These are phyloP conservation scores for Beauveria brongniartii DNA, from an alignment of 2,329 filamentous ascomycete genomes.

Conservation along the genomic window DNA sequence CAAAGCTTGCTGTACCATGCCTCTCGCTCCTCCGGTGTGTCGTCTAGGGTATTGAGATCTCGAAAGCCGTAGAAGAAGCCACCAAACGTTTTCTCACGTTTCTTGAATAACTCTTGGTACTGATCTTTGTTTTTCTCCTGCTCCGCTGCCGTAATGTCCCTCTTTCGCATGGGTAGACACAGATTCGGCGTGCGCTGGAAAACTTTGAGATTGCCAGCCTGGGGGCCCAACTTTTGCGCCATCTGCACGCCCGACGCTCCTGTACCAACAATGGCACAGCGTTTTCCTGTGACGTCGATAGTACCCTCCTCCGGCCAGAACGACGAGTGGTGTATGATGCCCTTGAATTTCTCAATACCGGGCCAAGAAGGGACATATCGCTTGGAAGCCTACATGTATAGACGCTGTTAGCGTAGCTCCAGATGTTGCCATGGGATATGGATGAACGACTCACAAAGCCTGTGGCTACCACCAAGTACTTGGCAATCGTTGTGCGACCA, in stretches of 20 bases:
- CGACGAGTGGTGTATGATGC: conserved; percentile 45
- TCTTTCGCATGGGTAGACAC: conserved; percentile 49
- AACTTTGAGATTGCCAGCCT: conserved; percentile 40
- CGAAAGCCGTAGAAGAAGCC: background rate
- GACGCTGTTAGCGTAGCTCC: background rate
- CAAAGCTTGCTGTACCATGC: conserved; percentile 34
- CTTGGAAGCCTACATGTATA: conserved; percentile 36
- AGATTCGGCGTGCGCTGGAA: conserved; percentile 57
- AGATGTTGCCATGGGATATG: accelerated
- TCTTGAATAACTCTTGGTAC: background rate
- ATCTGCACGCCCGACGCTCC: conserved; percentile 53
- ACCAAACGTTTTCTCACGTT: background rate
- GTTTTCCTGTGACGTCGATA: conserved; percentile 45
- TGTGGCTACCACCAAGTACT: conserved; percentile 40
- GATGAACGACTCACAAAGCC: conserved; percentile 20
- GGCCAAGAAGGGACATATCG: conserved; percentile 47
- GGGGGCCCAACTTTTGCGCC: conserved; percentile 45
- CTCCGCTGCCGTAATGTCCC: conserved; percentile 13
- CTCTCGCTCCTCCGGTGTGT: conserved; percentile 30
- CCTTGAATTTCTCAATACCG: conserved; percentile 47
- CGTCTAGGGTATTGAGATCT: conserved; percentile 5
- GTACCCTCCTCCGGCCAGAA: conserved; percentile 46
- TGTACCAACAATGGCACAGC: conserved; percentile 51
- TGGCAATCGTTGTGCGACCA: conserved; percentile 35
- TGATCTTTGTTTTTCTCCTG: background rate